phyloP scores from a whole-genome alignment of 208 protist species.

The Trypanosoma caninum region DNA sequence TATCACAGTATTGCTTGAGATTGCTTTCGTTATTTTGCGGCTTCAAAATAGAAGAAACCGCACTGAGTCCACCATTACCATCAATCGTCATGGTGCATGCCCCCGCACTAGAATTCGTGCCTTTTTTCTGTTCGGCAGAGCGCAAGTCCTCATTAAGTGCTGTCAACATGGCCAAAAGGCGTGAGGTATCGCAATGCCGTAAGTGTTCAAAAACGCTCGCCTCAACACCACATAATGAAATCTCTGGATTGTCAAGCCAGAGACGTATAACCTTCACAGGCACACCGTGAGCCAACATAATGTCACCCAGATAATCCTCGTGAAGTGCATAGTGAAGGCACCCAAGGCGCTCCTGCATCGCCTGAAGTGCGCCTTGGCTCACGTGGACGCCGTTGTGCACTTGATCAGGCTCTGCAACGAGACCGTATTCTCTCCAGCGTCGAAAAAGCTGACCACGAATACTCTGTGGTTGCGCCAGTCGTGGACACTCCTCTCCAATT shows the following conservation, averaged over 20 bases:
- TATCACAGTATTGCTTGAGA: no score
- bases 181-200: conserved; percentile 28
- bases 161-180: conserved; percentile 19
- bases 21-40: background rate
- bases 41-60: no score
- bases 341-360: conserved; percentile 46
- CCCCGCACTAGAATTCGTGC: no score
- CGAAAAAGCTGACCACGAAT: conserved; percentile 46
- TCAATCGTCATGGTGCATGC: no score
- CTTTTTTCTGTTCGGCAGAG: background rate
- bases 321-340: conserved; percentile 28
- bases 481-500: conserved; percentile 48
- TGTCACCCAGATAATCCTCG: conserved; percentile 38
- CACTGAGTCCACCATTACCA: no score
- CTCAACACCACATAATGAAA: conserved; percentile 22
- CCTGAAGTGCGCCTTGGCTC: conserved; percentile 52
- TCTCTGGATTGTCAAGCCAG: conserved; percentile 38
- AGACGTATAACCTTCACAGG: conserved; percentile 19
- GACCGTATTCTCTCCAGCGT: conserved; percentile 48
- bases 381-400: conserved; percentile 67
- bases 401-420: conserved; percentile 35
- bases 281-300: conserved; percentile 30
- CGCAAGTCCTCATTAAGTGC: conserved; percentile 24
- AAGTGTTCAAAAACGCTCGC: conserved; percentile 46
- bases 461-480: conserved; percentile 23